Evolutionary conservation across 768 basidiomycete genomes (phyloP).

Genomic region (Hericium rajendrae): DNA sequence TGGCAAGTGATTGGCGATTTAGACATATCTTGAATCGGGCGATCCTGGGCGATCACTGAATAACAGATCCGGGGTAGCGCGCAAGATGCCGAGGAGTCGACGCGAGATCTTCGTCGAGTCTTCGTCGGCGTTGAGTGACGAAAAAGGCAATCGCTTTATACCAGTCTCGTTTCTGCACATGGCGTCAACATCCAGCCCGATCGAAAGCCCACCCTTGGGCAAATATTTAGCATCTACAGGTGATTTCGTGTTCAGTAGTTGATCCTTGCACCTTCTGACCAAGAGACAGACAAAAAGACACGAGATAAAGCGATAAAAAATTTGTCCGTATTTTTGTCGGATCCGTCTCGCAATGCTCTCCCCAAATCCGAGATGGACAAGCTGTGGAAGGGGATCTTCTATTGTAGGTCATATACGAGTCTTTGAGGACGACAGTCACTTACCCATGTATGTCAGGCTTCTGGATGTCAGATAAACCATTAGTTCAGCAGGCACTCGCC

Average conservation of each 20-base stretch:
- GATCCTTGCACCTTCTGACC: not conserved
- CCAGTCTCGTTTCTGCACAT: slow-evolving; percentile 18
- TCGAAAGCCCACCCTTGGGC: slow-evolving; percentile 54
- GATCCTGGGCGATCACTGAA: not conserved
- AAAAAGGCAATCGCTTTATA: not conserved
- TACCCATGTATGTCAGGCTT: slow-evolving; percentile 50
- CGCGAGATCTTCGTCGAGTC: not conserved
- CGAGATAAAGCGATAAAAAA: slow-evolving; percentile 86
- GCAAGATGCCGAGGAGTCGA: not conserved
- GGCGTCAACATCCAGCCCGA: slow-evolving; percentile 23
- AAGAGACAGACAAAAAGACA: slow-evolving; percentile 68
- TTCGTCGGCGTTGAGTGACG: not conserved
- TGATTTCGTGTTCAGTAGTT: slow-evolving; percentile 21
- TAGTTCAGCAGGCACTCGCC: slow-evolving; percentile 89
- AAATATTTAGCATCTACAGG: slow-evolving; percentile 92
- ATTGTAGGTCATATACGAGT: slow-evolving; percentile 46
- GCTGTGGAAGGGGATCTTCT: slow-evolving; percentile 97
- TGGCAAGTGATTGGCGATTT: slow-evolving; percentile 91
- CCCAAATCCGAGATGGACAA: slow-evolving; percentile 76
- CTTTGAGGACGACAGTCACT: slow-evolving; percentile 1
- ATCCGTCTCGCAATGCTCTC: slow-evolving; percentile 45
- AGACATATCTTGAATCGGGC: slow-evolving; percentile 16
- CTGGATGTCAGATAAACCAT: slow-evolving; percentile 99
- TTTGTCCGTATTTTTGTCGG: slow-evolving; percentile 71
- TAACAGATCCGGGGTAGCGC: not conserved